Percentiles rank a stretch among this genome's conserved stretches.
Conservation (phyloP, 1,139 yeast genomes). For the Saccharomyces hybrid region DNA sequence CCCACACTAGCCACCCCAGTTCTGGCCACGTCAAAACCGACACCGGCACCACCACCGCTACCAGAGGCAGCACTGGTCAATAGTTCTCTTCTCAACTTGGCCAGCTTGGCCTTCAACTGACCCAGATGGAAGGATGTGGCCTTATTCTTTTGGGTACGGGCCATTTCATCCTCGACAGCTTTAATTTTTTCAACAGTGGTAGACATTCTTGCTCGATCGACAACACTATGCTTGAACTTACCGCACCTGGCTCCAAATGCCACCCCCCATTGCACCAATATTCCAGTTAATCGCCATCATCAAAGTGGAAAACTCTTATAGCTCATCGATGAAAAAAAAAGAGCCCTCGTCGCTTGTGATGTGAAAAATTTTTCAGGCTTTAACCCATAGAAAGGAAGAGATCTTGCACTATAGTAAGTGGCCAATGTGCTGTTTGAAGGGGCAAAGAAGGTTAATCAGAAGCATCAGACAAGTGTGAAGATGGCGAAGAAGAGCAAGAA, state of each 20-base stretch:
- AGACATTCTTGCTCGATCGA: background rate
- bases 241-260: background rate
- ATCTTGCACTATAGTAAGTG: background rate
- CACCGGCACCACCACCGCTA: no score
- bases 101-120: no score
- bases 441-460: constrained; percentile 40
- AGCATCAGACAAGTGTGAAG: constrained; percentile 38
- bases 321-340: constrained; percentile 9
- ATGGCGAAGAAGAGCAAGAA: constrained; percentile 39
- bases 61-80: no score
- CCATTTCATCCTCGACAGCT: no score
- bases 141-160: no score
- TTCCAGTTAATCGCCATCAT: background rate
- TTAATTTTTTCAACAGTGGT: no score
- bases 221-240: background rate
- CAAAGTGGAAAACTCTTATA: constrained; percentile 1
- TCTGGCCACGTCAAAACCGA: no score
- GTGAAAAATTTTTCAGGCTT: constrained; percentile 11
- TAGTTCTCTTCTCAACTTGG: no score
- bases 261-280: background rate
- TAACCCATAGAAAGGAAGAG: background rate
- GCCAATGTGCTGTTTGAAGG: constrained; percentile 12
- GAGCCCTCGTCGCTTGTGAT: constrained; percentile 6
- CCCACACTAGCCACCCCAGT: no score
- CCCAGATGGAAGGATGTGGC: no score